Evolutionary conservation across 305 asterid genomes (phyloP).

Genomic region (Fraxinus xanthoxyloides): DNA sequence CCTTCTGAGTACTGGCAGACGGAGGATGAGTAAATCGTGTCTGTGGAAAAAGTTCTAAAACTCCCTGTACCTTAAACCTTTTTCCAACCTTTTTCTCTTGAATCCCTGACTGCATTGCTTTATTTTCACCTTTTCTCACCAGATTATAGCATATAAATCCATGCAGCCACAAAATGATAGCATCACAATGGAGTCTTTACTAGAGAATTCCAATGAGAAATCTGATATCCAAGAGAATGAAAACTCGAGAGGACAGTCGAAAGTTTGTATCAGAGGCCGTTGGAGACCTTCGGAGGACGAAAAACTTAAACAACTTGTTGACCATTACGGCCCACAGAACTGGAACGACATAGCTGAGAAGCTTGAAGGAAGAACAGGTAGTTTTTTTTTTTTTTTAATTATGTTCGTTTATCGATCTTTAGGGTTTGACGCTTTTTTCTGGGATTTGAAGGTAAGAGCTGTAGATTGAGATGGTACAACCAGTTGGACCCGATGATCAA

Average conservation of each 20-base stretch:
- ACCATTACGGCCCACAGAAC: constrained; percentile 47
- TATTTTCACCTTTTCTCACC: not conserved
- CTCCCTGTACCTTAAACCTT: not conserved
- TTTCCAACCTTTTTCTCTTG: not conserved
- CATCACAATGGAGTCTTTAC: constrained; percentile 12
- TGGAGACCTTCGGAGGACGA: constrained; percentile 57
- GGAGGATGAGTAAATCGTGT: constrained; percentile 20
- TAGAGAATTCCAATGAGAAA: constrained; percentile 19
- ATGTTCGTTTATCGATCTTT: not conserved
- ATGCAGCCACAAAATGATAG: constrained; percentile 8
- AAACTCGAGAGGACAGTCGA: not conserved
- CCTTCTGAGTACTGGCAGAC: constrained; percentile 5
- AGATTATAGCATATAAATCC: not conserved
- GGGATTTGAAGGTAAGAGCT: constrained; percentile 43
- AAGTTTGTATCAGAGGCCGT: constrained; percentile 34
- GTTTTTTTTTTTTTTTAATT: not conserved
- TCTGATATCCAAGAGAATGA: constrained; percentile 21
- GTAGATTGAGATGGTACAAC: constrained; percentile 61
- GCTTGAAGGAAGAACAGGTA: constrained; percentile 49
- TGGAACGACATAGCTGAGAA: constrained; percentile 53
- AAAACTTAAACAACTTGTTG: constrained; percentile 42
- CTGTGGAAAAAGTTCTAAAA: not conserved
- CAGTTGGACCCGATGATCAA: constrained; percentile 55
- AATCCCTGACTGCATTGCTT: constrained; percentile 7
- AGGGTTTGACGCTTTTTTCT: not conserved